Base-by-base conservation (phyloP, 169 alveolate species). In the Toxoplasma gondii region DNA sequence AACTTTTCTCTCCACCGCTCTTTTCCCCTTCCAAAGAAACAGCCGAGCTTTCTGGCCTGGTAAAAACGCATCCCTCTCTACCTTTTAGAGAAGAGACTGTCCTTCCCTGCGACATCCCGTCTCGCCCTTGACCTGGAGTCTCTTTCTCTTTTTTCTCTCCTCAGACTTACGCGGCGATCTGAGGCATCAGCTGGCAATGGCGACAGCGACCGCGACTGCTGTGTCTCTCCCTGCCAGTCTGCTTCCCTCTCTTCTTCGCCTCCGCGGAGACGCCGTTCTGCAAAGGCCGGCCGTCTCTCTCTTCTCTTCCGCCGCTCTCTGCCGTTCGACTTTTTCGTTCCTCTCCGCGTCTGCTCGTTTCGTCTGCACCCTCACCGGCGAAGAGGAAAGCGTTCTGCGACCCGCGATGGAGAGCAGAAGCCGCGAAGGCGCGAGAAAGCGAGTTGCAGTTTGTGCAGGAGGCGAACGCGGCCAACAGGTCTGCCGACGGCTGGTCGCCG, bases 361-460 rank as follows among this genome's bases (percentile, higher is more conserved):
- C 12, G n/a, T 12, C 64, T 82, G 69, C 36, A 1, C 69, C 64
- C 39, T 31, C 38, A 7, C 69, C 36, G 38, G 38, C 41, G 69
- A 29, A 38, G 58, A 34, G n/a, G 5, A 12, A 39, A 41, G 53
- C 38, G 39, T 82, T 17, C 67, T 2, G 39, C 64, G 53, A 43
- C 53, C 38, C 41, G 90, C 53, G 69, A 41, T 67, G 90, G 41
- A 39, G 27, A 7, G n/a, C 49, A n/a, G 86, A 45, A 9, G 86
- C 22, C 9, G n/a, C 39, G n/a, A 36, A 9, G 45, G 86, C 5
- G 49, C 90, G 90, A 2, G 90, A 92, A 74, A 92, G 53, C 84
- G 49, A 84, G 91, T 92, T 92, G 91, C 94, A 92, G 91, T 88
- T 87, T 12, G 92, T 87, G 67, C 94, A 92, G 22, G 87, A n/a